Evolutionary conservation across 148 eudicot species (phyloP), one percentile per base, ranked within the genome.

Genomic region (Rhododendron mucronatum): DNA sequence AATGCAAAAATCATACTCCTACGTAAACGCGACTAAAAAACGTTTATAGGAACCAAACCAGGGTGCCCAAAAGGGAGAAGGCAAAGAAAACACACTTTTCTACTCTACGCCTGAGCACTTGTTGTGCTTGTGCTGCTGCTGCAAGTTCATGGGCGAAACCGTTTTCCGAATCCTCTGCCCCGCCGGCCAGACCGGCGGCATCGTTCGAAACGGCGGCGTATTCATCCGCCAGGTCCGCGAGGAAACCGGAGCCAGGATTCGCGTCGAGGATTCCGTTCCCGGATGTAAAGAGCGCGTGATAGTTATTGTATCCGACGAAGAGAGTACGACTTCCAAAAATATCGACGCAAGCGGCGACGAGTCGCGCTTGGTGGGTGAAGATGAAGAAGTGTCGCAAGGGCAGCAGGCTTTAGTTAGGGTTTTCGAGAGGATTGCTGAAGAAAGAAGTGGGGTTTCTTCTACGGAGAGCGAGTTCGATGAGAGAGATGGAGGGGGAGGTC

Each of bases 131-230:
- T 13, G 6, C 4, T 59, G 50, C 65, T 21, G 63, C 57, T 13
- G 7, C 5, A 21, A 20, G 7, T 20, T 6, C 1, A 59, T 88
- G 47, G 86, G 84, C 2, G 94, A 91, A 59, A 80, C 86, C 26
- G 78, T 86, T 2, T 91, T 90, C 86, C 86, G 95, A 39, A 86
- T 91, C 89, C 93, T 93, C 59, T 93, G 95, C 39, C 95, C 91
- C 0, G 83, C 86, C 21, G 33, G 74, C 3, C 88, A 86, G 44
- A 90, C 91, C 84, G 93, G 93, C 81, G 88, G 91, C 67, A 44
- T 93, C 1, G 89, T 90, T 82, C 92, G 95, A 5, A 93, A 90
- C 44, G 92, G 92, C 77, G 95, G 93, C 73, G 86, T 90, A 7
- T 82, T 90, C 35, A 86, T 93, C 59, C 90, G 90, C 6, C 91